These are phyloP conservation scores for Saccharomycopsis hybrid DNA, from an alignment of 1,139 yeast genomes.

Conservation along the genomic window DNA sequence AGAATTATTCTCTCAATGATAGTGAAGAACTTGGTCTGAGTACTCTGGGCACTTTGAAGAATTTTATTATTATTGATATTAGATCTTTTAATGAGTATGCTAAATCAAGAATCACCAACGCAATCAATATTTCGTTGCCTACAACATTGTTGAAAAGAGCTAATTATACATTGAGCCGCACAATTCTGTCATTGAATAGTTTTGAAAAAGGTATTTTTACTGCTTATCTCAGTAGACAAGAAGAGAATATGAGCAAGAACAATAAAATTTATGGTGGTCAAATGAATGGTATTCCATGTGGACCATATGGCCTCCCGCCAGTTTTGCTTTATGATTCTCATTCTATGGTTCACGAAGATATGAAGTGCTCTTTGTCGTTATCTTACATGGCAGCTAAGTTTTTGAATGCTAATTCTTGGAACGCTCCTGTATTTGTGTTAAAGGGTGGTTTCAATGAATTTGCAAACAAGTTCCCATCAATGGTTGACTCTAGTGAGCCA, in stretches of 20 bases:
- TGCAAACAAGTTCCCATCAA: slow-evolving; percentile 25
- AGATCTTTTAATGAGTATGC: slow-evolving; percentile 64
- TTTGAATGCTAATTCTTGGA: slow-evolving; percentile 27
- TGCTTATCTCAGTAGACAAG: slow-evolving; percentile 25
- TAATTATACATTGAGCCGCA: slow-evolving; percentile 50
- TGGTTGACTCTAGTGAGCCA: slow-evolving; percentile 23
- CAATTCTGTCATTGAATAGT: slow-evolving; percentile 30
- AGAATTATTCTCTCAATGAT: not conserved
- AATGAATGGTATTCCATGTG: slow-evolving; percentile 18
- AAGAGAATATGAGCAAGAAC: slow-evolving; percentile 23
- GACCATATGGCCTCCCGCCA: slow-evolving; percentile 20
- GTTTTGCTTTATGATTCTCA: slow-evolving; percentile 19
- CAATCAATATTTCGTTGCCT: slow-evolving; percentile 70
- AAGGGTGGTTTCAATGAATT: slow-evolving; percentile 34
- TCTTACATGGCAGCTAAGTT: slow-evolving; percentile 39
- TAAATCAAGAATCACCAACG: slow-evolving; percentile 42
- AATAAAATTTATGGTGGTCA: slow-evolving; percentile 32
- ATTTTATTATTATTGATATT: slow-evolving; percentile 49
- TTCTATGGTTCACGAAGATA: not conserved
- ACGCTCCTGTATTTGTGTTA: slow-evolving; percentile 32
- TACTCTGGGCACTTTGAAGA: not conserved
- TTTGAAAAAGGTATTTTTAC: slow-evolving; percentile 32
- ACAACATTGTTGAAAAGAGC: slow-evolving; percentile 69
- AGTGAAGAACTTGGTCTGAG: not conserved
- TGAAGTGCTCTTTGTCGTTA: slow-evolving; percentile 34